A percentile compares a stretch with the other conserved stretches of the same genome.
Evolutionary conservation across 2,329 filamentous ascomycete genomes (phyloP).

Genomic region (Rutstroemia sp.): DNA sequence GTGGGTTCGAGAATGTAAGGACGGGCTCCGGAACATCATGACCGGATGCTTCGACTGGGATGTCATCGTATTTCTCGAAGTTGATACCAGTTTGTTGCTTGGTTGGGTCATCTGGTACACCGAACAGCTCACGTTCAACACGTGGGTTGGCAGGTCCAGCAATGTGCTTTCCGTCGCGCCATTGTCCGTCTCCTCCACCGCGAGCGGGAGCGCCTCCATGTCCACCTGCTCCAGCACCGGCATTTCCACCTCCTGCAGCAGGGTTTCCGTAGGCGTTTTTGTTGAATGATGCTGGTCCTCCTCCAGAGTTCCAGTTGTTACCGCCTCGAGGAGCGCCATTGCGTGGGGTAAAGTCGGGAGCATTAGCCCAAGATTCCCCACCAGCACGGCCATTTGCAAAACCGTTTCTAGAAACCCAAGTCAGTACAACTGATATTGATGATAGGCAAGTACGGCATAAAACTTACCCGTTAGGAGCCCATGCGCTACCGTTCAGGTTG

Average conservation of each 20-base stretch:
- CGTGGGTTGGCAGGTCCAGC: constrained; percentile 82
- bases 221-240: constrained; percentile 22
- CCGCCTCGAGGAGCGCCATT: constrained; percentile 28
- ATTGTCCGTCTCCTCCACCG: constrained; percentile 91
- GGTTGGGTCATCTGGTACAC: constrained; percentile 78
- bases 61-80: constrained; percentile 99
- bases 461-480: constrained; percentile 48
- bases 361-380: constrained; percentile 30
- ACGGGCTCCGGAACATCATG: constrained; percentile 90
- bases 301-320: constrained; percentile 31
- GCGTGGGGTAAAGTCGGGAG: constrained; percentile 32
- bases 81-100: constrained; percentile 99
- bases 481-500: constrained; percentile 55
- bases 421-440: not conserved
- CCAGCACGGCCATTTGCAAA: constrained; percentile 30
- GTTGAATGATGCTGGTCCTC: constrained; percentile 33
- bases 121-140: constrained; percentile 92
- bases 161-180: constrained; percentile 95
- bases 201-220: constrained; percentile 45
- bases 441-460: not conserved
- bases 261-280: constrained; percentile 49
- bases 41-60: constrained; percentile 94
- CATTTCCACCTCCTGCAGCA: constrained; percentile 4
- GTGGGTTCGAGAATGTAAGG: constrained; percentile 84
- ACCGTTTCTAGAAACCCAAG: constrained; percentile 36